These are phyloP conservation scores for Penicillium pulvis DNA, from an alignment of 495 filamentous ascomycete species.

Conservation along the genomic window DNA sequence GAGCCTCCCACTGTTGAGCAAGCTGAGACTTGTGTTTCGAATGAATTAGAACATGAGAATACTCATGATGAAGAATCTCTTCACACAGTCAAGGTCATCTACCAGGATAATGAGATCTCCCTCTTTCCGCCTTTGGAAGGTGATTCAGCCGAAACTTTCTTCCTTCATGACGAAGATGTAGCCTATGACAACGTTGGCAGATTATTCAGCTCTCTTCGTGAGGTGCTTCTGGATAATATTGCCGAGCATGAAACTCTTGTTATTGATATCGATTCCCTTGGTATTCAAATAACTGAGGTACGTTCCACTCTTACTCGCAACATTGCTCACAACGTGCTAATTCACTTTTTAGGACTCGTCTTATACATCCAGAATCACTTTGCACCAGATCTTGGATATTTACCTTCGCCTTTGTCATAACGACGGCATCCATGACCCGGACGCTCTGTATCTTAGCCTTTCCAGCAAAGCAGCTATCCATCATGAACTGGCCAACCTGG, in stretches of 20 bases:
- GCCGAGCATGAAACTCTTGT: conserved; percentile 67
- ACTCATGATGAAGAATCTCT: conserved; percentile 24
- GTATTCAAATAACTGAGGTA: conserved; percentile 74
- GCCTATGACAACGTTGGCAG: conserved; percentile 57
- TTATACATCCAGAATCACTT: conserved; percentile 43
- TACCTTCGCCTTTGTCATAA: conserved; percentile 60
- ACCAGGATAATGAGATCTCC: conserved; percentile 67
- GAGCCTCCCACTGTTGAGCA: conserved; percentile 10
- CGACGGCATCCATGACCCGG: conserved; percentile 56
- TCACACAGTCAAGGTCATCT: conserved; percentile 62
- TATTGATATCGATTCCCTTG: conserved; percentile 66
- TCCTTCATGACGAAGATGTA: conserved; percentile 67
- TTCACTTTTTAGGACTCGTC: conserved; percentile 44
- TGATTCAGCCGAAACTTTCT: conserved; percentile 69
- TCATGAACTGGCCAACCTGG: conserved; percentile 51
- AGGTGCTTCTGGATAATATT: conserved; percentile 68
- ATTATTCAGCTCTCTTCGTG: conserved; percentile 65
- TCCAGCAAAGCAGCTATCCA: conserved; percentile 41
- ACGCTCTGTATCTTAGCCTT: conserved; percentile 59
- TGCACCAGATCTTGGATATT: conserved; percentile 59
- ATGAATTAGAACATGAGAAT: conserved; percentile 16
- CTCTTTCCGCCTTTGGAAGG: conserved; percentile 68
- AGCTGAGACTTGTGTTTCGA: conserved; percentile 11
- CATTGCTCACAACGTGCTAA: conserved; percentile 30
- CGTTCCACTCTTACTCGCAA: conserved; percentile 22